Conservation (phyloP, 495 filamentous ascomycete species). For the Lasiosphaeriaceae sp. region DNA sequence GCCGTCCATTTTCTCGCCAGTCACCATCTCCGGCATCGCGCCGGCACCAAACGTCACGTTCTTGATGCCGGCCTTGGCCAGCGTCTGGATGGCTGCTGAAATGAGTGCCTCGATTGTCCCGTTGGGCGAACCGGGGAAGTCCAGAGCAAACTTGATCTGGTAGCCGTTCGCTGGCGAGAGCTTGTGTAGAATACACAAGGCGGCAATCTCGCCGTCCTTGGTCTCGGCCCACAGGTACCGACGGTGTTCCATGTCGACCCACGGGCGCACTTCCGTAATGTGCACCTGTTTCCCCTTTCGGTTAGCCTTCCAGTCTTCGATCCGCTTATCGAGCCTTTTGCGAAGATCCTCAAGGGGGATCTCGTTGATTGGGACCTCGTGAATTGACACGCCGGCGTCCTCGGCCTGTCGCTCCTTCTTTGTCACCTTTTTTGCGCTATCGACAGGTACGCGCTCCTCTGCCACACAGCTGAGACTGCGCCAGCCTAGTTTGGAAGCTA, state of each 20-base stretch:
- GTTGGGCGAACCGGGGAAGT: slow-evolving; percentile 74
- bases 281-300: slow-evolving; percentile 80
- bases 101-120: slow-evolving; percentile 79
- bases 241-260: slow-evolving; percentile 72
- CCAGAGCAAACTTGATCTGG: slow-evolving; percentile 85
- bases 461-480: slow-evolving; percentile 77
- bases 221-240: slow-evolving; percentile 76
- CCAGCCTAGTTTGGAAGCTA: slow-evolving; percentile 75
- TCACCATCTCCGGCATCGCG: slow-evolving; percentile 60
- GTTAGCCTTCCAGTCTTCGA: slow-evolving; percentile 71
- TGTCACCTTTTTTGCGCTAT: slow-evolving; percentile 61
- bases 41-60: slow-evolving; percentile 77
- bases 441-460: slow-evolving; percentile 74
- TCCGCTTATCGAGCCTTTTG: slow-evolving; percentile 61
- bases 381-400: slow-evolving; percentile 70
- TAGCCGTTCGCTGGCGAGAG: slow-evolving; percentile 72
- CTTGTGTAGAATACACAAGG: slow-evolving; percentile 69
- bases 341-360: slow-evolving; percentile 59
- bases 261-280: slow-evolving; percentile 77
- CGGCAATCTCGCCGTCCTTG: slow-evolving; percentile 61
- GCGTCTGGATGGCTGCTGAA: slow-evolving; percentile 67
- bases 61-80: slow-evolving; percentile 58
- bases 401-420: slow-evolving; percentile 66
- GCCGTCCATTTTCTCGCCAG: slow-evolving; percentile 72
- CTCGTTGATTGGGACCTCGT: slow-evolving; percentile 58